phyloP scores from a whole-genome alignment of 2,329 filamentous ascomycete genomes.

The Apiospora phragmitis region DNA sequence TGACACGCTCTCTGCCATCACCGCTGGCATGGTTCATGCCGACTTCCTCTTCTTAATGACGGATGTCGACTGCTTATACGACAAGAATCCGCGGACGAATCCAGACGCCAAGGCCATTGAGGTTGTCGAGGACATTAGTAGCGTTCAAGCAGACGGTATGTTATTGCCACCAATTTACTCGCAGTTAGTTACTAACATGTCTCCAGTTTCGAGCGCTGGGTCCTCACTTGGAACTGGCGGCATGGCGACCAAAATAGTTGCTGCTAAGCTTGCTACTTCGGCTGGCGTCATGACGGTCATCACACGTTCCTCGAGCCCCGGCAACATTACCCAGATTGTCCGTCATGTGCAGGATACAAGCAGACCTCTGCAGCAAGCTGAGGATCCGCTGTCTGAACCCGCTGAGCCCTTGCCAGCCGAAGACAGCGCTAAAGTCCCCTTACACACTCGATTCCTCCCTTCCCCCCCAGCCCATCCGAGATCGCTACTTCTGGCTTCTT shows the following conservation, averaged over 20 bases:
- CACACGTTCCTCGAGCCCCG: slow-evolving; percentile 88
- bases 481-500: slow-evolving; percentile 95
- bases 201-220: slow-evolving; percentile 80
- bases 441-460: slow-evolving; percentile 92
- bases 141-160: slow-evolving; percentile 77
- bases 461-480: slow-evolving; percentile 80
- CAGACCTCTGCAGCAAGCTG: slow-evolving; percentile 26
- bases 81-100: slow-evolving; percentile 86
- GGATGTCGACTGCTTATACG: slow-evolving; percentile 95
- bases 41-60: slow-evolving; percentile 99
- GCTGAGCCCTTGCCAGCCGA: slow-evolving; percentile 43
- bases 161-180: neutral
- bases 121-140: slow-evolving; percentile 84
- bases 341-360: slow-evolving; percentile 71
- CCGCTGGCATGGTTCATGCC: slow-evolving; percentile 94
- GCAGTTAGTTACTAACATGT: neutral
- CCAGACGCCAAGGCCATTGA: slow-evolving; percentile 88
- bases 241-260: slow-evolving; percentile 97
- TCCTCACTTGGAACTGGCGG: slow-evolving; percentile 90
- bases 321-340: slow-evolving; percentile 87
- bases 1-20: slow-evolving; percentile 94
- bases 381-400: slow-evolving; percentile 39
- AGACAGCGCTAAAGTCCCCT: slow-evolving; percentile 50
- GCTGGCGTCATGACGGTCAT: slow-evolving; percentile 96
- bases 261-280: slow-evolving; percentile 86